Evolutionary conservation across 208 protist genomes (phyloP), one percentile per base, ranked within the genome.

Genomic region (Crithidia fasciculata): DNA sequence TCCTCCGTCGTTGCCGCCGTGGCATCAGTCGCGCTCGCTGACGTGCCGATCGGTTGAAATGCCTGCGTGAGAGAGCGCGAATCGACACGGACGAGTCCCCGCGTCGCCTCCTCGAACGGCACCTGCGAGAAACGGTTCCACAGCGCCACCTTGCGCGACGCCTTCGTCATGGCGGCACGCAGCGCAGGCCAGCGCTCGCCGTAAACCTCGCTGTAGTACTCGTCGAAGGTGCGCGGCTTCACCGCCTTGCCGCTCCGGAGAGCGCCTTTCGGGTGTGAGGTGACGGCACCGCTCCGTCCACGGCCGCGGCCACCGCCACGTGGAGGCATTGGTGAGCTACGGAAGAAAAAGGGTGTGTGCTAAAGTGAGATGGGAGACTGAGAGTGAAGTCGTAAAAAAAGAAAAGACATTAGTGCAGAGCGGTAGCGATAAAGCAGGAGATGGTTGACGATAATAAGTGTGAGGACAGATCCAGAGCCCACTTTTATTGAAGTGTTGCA

Each of bases 41-140:
- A 7, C 41, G 15, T 15, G 18, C 16, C 8, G 36, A 47, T 36
- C 2, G 64, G 69, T 13, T 71, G 56, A 68, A 89, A 91, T 2
- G 87, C 73, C 57, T 95, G 86, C 13, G 83, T 76, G 16, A 84
- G 41, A 8, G 74, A 84, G 7, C 70, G 40, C 37, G 80, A 64
- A 39, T 89, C 78, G 3, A 93, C 84, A n/a, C 80, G 84, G 76
- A 72, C 80, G 50, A 92, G 69, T 4, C 85, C 87, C 12, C 62
- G 72, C 19, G 82, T 85, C 7, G 81, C 88, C 57, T 86, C 80
- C 53, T 72, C 80, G 62, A 91, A 89, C 18, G 92, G 83, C n/a
- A 94, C 60, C 74, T 90, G 86, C 45, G 78, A 92, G 71, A 88
- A 96, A 39, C 87, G 83, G 73, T 96, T 96, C 81, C 86, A 94